These are phyloP conservation scores for Aurantiochytrium sp. DNA, from an alignment of 108 stramenopile genomes.

Conservation along the genomic window DNA sequence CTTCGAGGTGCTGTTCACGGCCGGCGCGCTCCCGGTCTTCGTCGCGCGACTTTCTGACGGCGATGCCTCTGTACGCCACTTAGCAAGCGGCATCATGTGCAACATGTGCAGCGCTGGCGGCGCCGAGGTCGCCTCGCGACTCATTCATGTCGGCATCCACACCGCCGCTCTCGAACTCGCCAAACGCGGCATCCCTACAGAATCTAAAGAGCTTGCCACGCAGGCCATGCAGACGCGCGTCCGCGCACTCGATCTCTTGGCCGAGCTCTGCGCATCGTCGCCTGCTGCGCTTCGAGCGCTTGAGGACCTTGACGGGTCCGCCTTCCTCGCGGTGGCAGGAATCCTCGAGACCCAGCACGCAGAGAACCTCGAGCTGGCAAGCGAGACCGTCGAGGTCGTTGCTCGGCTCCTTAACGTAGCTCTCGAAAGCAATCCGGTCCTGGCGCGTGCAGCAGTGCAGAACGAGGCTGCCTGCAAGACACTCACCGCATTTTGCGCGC, in stretches of 20 bases:
- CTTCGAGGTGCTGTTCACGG: neutral
- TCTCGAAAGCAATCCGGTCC: neutral
- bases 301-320: neutral
- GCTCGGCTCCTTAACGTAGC: neutral
- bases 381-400: neutral
- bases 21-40: neutral
- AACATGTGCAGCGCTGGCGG: neutral
- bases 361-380: neutral
- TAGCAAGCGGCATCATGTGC: neutral
- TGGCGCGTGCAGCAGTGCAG: neutral
- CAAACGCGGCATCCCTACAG: neutral
- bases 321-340: neutral
- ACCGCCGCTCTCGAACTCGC: neutral
- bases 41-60: neutral
- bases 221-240: neutral
- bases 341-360: neutral
- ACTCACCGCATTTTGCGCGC: neutral
- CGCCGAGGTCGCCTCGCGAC: neutral
- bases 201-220: neutral
- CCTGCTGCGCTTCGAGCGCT: neutral
- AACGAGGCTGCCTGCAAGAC: neutral
- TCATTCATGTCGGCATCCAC: neutral
- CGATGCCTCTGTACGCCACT: neutral
- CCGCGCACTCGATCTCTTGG: neutral
- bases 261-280: neutral